Percentiles rank a stretch among this genome's conserved stretches.
Conservation (phyloP, 306 rosid genomes). For the Inga laurina region DNA sequence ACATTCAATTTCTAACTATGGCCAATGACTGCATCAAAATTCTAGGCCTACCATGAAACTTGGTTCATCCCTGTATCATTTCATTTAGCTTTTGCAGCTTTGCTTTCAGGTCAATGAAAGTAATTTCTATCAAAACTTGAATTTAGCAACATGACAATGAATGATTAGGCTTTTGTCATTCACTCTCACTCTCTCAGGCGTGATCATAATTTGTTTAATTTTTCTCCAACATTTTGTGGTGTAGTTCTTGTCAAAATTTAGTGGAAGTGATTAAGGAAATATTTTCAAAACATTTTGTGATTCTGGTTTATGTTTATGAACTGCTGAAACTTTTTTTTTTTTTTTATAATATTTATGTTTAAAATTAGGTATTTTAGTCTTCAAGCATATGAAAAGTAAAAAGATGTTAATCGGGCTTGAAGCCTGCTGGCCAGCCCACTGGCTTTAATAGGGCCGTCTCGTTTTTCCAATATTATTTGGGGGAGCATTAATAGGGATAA, state of each 20-base stretch:
- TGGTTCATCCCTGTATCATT: neutral
- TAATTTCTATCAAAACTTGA: too few species aligned
- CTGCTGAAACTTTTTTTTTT: too few species aligned
- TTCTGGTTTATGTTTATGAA: too few species aligned
- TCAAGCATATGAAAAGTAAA: too few species aligned
- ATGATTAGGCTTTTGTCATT: neutral
- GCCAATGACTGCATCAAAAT: neutral
- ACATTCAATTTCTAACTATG: neutral
- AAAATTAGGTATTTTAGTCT: too few species aligned
- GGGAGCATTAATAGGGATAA: too few species aligned
- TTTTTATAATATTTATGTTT: too few species aligned
- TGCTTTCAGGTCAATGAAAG: neutral
- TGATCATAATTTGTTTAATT: neutral
- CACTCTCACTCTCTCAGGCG: neutral
- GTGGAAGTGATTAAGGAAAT: neutral
- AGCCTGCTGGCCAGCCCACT: too few species aligned
- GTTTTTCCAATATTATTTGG: too few species aligned
- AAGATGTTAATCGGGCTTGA: too few species aligned
- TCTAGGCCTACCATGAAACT: neutral
- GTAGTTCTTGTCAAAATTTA: neutral
- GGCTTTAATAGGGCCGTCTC: too few species aligned
- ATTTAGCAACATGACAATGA: neutral
- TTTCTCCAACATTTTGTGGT: neutral
- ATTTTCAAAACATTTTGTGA: neutral
- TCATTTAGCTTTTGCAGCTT: neutral